Evolutionary conservation across 495 filamentous ascomycete species (phyloP).

Genomic region (Penicillium longicatenatum): DNA sequence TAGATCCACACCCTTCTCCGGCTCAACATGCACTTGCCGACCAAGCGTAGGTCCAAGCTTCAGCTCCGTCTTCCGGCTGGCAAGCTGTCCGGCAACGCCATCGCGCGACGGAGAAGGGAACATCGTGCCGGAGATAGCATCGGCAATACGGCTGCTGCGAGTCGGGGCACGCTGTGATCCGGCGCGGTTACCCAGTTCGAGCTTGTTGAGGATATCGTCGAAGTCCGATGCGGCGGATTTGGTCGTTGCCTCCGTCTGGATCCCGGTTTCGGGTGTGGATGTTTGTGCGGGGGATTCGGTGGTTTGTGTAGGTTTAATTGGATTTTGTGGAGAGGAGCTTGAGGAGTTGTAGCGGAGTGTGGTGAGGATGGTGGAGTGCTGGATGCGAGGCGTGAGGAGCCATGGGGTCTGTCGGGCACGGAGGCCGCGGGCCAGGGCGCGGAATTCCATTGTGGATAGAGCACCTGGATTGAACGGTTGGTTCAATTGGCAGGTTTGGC

Average conservation of each 20-base stretch:
- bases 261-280: not conserved
- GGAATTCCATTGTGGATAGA: conserved; percentile 36
- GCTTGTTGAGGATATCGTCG: conserved; percentile 42
- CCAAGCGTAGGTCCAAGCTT: conserved; percentile 47
- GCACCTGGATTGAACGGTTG: not conserved
- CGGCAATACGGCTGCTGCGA: not conserved
- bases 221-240: conserved; percentile 28
- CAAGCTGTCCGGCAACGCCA: not conserved
- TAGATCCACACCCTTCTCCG: conserved; percentile 39
- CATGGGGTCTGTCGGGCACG: conserved; percentile 36
- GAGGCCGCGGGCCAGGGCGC: conserved; percentile 37
- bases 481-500: conserved; percentile 4
- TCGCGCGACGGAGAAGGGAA: not conserved
- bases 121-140: not conserved
- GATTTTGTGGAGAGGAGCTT: conserved; percentile 13
- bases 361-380: conserved; percentile 20
- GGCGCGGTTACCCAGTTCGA: conserved; percentile 36
- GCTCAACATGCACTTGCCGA: conserved; percentile 41
- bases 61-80: conserved; percentile 29
- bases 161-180: not conserved
- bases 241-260: not conserved
- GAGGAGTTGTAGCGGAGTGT: conserved; percentile 33
- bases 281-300: conserved; percentile 4
- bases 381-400: conserved; percentile 23
- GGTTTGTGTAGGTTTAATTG: conserved; percentile 2